Evolutionary conservation across 169 alveolate genomes (phyloP).

Genomic region (Toxoplasma gondii): DNA sequence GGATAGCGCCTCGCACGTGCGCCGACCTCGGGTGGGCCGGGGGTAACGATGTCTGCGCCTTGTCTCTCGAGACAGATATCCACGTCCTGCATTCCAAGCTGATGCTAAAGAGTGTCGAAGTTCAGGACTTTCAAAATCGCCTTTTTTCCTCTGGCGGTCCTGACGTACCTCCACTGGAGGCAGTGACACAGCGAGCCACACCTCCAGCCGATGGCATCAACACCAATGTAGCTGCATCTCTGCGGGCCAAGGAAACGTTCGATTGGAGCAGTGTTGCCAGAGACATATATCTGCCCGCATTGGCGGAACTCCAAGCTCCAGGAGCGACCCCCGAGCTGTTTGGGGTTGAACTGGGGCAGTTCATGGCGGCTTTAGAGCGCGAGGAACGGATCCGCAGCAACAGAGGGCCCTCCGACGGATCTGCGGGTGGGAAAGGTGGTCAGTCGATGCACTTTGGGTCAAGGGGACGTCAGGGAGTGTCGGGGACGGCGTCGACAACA

Average conservation of each 20-base stretch:
- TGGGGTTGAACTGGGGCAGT: background rate
- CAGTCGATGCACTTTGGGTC: too few relatives aligned
- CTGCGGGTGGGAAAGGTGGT: background rate
- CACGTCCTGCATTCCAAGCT: background rate
- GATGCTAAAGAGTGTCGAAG: background rate
- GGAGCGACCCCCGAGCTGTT: background rate
- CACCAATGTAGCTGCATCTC: background rate
- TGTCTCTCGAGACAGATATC: constrained; percentile 26
- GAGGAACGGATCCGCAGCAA: background rate
- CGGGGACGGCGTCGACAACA: background rate
- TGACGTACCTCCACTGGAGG: background rate
- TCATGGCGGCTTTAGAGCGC: constrained; percentile 19
- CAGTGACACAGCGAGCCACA: background rate
- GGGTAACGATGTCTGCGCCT: constrained; percentile 21
- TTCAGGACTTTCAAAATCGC: constrained; percentile 15
- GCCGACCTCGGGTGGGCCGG: constrained; percentile 24
- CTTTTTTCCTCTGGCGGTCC: constrained; percentile 6
- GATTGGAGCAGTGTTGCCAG: background rate
- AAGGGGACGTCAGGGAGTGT: background rate
- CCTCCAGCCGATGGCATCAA: background rate
- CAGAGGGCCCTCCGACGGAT: background rate
- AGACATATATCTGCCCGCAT: background rate
- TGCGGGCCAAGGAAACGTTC: background rate
- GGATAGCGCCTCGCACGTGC: constrained; percentile 38
- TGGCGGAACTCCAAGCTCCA: constrained; percentile 30